Base-by-base conservation (phyloP, 2,329 filamentous ascomycete species). In the Aspergillus hortae region DNA sequence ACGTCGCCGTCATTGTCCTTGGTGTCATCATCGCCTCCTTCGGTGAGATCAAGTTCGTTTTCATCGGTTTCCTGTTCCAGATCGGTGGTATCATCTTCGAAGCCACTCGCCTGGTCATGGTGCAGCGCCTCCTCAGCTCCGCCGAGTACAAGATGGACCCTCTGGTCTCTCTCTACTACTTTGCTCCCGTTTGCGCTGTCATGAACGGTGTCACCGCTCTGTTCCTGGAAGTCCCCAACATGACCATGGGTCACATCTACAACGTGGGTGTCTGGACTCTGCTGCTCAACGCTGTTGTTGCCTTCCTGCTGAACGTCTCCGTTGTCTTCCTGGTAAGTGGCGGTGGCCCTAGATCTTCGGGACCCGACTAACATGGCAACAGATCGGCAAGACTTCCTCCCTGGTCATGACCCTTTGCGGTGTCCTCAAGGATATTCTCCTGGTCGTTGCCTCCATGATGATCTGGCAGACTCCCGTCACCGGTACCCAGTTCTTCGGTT, bases 11-110 rank as follows among this genome's bases (percentile, higher is more conserved):
- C 69, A 99, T 99, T 65, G 94, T 97, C 48, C 73, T 97, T 48
- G 94, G 94, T 80, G 92, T 97, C 62, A 79, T 96, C 60, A 90
- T 99, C 67, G 94, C 94, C 46, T 96, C 92, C 1, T 83, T 95
- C 58, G 94, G 94, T 66, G 94, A 99, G 78, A 95, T 99, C 74
- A 86, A 92, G 70, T 99, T 99, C 69, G 88, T 75, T 62, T 61
- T 76, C 52, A 63, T 82, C 38, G 85, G 85, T 44, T 84, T 88
- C 70, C 56, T 85, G 32, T 87, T 81, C 73, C 90, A 94, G 74
- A 69, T 87, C 49, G 86, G 80, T 54, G 90, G 89, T 58, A 89
- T 92, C 60, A 69, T 87, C 46, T 92, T 92, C 66, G 90, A 95
- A 75, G 89, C 90, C 42, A 80, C 89, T 56, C 86, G 90, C 54